A percentile compares a stretch with the other conserved stretches of the same genome.
phyloP scores from a whole-genome alignment of 441 rosid species.

The Gossypium laxum region DNA sequence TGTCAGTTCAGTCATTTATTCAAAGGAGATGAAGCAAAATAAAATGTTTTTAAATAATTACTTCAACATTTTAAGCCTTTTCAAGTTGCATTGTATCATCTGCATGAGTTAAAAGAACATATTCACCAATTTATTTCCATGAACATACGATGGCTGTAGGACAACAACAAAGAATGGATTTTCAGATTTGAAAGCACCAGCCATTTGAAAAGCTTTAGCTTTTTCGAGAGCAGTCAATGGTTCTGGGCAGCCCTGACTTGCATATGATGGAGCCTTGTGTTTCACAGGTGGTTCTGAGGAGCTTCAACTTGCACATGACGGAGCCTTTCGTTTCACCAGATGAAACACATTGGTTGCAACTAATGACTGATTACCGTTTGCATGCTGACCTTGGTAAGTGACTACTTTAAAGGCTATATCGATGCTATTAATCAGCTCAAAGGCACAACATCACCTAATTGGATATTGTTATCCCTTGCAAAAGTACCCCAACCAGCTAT shows the following conservation, averaged over 20 bases:
- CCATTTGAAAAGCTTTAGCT: conserved; percentile 2
- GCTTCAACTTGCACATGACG: background rate
- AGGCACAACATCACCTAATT: conserved; percentile 2
- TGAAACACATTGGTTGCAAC: background rate
- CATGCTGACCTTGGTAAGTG: background rate
- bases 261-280: background rate
- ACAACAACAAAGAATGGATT: conserved; percentile 7
- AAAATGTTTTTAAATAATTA: too few species aligned
- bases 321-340: background rate
- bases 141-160: conserved; percentile 4
- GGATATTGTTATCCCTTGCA: background rate
- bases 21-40: background rate
- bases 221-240: background rate
- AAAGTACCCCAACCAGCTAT: background rate
- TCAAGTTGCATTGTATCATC: background rate
- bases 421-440: conserved; percentile 6
- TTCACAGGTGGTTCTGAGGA: background rate
- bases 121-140: conserved; percentile 5
- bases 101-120: background rate
- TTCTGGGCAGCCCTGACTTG: background rate
- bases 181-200: conserved; percentile 6
- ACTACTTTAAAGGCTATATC: background rate
- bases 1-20: background rate
- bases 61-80: background rate
- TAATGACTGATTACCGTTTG: background rate